These are phyloP conservation scores for Mortierella sp. DNA, from an alignment of 371 early-diverging fungal genomes.

Conservation along the genomic window DNA sequence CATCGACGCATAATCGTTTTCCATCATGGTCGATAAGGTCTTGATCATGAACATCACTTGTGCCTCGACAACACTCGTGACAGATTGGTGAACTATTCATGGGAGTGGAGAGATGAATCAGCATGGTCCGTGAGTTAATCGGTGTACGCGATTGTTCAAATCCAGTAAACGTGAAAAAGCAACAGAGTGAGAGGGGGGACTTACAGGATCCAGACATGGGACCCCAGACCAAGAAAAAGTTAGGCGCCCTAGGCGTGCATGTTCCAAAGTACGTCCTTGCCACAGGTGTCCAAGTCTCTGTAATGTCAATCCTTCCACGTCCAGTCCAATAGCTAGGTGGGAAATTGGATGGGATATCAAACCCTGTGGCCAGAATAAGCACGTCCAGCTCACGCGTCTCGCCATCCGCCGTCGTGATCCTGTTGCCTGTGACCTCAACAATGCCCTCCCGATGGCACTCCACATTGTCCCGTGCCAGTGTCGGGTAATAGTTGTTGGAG, in stretches of 20 bases:
- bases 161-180: not conserved
- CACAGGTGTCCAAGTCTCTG: conserved; percentile 27
- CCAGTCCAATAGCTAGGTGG: conserved; percentile 36
- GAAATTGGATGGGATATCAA: conserved; percentile 29
- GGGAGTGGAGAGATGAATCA: not conserved
- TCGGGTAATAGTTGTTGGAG: conserved; percentile 33
- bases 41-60: conserved; percentile 30
- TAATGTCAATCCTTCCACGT: conserved; percentile 25
- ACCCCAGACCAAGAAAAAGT: conserved; percentile 48
- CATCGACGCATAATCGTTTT: conserved; percentile 10
- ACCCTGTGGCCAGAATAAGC: conserved; percentile 45
- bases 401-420: conserved; percentile 32
- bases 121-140: not conserved
- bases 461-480: conserved; percentile 31
- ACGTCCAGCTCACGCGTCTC: conserved; percentile 39
- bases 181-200: not conserved
- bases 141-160: not conserved
- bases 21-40: conserved; percentile 23
- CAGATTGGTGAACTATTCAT: conserved; percentile 8
- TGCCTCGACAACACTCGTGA: conserved; percentile 15
- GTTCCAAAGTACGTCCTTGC: conserved; percentile 45
- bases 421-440: conserved; percentile 20
- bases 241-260: conserved; percentile 41
- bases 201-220: conserved; percentile 45
- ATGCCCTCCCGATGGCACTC: conserved; percentile 26